phyloP scores from a whole-genome alignment of 768 basidiomycete genomes.

The Pholiota molesta region DNA sequence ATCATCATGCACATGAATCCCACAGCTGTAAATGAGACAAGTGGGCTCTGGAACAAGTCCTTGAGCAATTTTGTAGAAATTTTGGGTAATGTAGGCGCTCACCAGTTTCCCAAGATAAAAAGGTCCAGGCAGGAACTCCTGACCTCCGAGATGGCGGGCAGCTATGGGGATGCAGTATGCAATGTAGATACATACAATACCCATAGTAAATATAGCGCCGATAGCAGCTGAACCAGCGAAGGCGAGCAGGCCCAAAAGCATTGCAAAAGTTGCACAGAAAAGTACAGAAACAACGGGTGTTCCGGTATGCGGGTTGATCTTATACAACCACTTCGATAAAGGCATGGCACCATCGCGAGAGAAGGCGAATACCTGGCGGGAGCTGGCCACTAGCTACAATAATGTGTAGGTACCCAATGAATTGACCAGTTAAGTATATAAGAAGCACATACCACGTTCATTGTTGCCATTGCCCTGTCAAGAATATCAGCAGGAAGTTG shows the following conservation, averaged over 20 bases:
- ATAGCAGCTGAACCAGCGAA: conserved; percentile 60
- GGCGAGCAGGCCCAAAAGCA: conserved; percentile 54
- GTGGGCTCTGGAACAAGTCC: conserved; percentile 46
- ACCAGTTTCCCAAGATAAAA: conserved; percentile 43
- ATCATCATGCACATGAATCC: conserved; percentile 68
- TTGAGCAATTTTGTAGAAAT: not conserved
- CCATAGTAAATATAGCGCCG: conserved; percentile 53
- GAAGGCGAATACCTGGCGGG: conserved; percentile 67
- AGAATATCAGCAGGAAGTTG: not conserved
- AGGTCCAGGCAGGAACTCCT: conserved; percentile 53
- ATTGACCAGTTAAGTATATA: not conserved
- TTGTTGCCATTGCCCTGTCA: conserved; percentile 50
- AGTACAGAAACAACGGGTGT: conserved; percentile 65
- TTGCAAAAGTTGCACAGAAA: conserved; percentile 45
- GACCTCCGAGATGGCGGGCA: conserved; percentile 46
- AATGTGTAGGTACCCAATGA: not conserved
- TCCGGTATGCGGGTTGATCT: conserved; percentile 51
- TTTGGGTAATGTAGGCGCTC: not conserved
- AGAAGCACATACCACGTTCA: conserved; percentile 41
- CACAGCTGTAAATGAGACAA: conserved; percentile 56
- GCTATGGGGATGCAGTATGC: conserved; percentile 58
- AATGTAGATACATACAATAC: conserved; percentile 43
- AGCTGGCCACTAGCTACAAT: conserved; percentile 21
- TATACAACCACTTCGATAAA: conserved; percentile 55
- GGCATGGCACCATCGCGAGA: conserved; percentile 64